Base-by-base conservation (phyloP, 2,329 filamentous ascomycete genomes). In the Pseudocercospora musae region DNA sequence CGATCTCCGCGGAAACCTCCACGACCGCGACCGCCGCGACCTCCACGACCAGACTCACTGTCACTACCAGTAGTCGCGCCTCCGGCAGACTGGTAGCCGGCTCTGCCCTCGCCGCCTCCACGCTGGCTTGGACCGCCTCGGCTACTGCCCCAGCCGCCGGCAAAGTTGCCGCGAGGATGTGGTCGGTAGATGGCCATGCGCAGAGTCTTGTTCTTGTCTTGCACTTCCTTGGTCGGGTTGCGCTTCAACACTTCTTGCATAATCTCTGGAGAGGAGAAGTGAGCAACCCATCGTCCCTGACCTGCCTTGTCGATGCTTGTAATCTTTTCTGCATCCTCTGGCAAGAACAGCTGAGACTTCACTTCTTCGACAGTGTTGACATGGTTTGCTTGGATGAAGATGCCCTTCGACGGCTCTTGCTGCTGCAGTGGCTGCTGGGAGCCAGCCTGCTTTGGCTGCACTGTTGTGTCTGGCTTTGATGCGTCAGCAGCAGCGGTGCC, bases 301-400 rank as follows among this genome's bases (percentile, higher is more conserved):
- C 87, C 91, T 80, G 87, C 90, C 78, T 91, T 93, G 72, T 82
- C 81, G 60, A 85, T 77, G 71, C 81, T 81, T 59, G 86, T 77
- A 67, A 97, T 91, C 80, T 96, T 97, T 31, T 85, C 75, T 73
- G 87, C 88, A 73, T 97, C 92, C 71, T 96, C 91, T 11, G 95
- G 88, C 1, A 86, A 82, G 74, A 99, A 94, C 23, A 96, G 82
- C 46, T 72, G 69, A 33, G 91, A 88, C 60, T 89, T 88, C 40
- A 91, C 89, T 64, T 93, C 90, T 31, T 96, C 91, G 68, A 94
- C 91, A 58, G 85, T 89, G 71, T 88, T 90, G 21, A 61, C 62
- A 37, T 60, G 62, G 52, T 62, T 65, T 79, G 90, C 91, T 29
- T 54, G 52, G 64, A 99, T 88, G 77, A 97, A 99, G 20, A 99